Conservation (phyloP, 306 rosid species). For the Prinsepia uniflora region DNA sequence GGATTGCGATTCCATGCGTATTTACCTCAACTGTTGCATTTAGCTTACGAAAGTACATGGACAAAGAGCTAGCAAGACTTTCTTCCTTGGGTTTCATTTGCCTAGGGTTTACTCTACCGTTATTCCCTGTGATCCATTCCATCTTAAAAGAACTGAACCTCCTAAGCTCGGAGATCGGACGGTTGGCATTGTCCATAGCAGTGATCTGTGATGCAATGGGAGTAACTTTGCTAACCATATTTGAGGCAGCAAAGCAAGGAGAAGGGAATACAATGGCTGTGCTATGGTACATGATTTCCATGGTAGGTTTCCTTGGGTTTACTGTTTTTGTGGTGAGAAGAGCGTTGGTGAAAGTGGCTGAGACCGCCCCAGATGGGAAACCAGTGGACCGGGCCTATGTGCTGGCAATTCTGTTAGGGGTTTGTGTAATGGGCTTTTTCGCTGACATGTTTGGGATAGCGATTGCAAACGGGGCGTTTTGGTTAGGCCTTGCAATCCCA, state of each 20-base stretch:
- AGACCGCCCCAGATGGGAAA: constrained; percentile 44
- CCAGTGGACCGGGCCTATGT: constrained; percentile 37
- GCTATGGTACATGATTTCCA: constrained; percentile 44
- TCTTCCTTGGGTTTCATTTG: constrained; percentile 60
- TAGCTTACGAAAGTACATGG: constrained; percentile 42
- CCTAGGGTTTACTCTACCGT: constrained; percentile 12
- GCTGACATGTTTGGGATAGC: constrained; percentile 60
- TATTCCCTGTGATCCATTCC: constrained; percentile 43
- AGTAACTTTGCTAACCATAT: neutral
- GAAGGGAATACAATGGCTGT: constrained; percentile 10
- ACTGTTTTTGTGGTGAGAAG: constrained; percentile 20
- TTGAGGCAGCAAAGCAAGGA: constrained; percentile 55
- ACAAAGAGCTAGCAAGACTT: constrained; percentile 38
- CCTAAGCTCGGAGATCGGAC: constrained; percentile 62
- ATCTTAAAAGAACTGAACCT: constrained; percentile 65
- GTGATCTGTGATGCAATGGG: constrained; percentile 48
- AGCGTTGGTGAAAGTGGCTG: constrained; percentile 33
- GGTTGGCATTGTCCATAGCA: constrained; percentile 41
- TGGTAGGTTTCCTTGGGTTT: neutral
- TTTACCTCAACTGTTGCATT: constrained; percentile 25
- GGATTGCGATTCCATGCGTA: constrained; percentile 33
- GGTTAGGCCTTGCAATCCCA: constrained; percentile 63
- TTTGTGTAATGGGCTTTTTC: constrained; percentile 41
- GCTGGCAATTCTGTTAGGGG: constrained; percentile 33
- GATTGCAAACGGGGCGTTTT: constrained; percentile 51